Conservation (phyloP, 2,329 filamentous ascomycete genomes). For the Penicillium sclerotigenum region DNA sequence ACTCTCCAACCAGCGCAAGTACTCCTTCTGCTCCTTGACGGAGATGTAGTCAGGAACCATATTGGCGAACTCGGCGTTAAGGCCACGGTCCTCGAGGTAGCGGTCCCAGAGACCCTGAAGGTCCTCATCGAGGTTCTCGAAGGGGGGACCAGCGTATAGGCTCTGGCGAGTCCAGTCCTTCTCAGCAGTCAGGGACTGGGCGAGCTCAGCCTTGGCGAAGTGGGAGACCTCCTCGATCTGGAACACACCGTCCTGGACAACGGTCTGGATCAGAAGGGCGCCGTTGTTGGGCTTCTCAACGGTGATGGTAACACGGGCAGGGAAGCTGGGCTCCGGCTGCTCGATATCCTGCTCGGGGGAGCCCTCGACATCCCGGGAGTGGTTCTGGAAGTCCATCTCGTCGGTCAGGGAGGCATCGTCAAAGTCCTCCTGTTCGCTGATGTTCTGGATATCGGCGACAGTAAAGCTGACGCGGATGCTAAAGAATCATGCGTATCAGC, state of each 20-base stretch:
- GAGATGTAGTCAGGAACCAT: constrained; percentile 97
- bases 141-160: constrained; percentile 86
- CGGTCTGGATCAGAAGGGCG: constrained; percentile 79
- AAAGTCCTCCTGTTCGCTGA: constrained; percentile 58
- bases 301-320: constrained; percentile 78
- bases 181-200: constrained; percentile 72
- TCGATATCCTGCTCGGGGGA: constrained; percentile 45
- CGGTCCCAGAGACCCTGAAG: constrained; percentile 87
- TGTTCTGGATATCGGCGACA: constrained; percentile 74
- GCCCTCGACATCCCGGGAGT: constrained; percentile 48
- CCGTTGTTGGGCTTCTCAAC: constrained; percentile 85
- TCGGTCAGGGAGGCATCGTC: constrained; percentile 57
- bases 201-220: constrained; percentile 74
- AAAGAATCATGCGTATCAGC: not conserved
- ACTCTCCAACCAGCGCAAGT: constrained; percentile 80
- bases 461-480: constrained; percentile 80
- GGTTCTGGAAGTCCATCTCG: constrained; percentile 55
- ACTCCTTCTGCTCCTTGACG: constrained; percentile 98
- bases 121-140: constrained; percentile 92
- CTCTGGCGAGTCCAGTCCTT: constrained; percentile 71
- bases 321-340: constrained; percentile 60
- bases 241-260: constrained; percentile 81
- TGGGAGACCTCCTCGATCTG: constrained; percentile 88
- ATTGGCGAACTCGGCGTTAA: constrained; percentile 79
- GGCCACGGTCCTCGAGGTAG: constrained; percentile 90